Percentiles rank a stretch among this genome's conserved stretches.
phyloP scores from a whole-genome alignment of 768 basidiomycete species.

The Tricholoma flavovirens region DNA sequence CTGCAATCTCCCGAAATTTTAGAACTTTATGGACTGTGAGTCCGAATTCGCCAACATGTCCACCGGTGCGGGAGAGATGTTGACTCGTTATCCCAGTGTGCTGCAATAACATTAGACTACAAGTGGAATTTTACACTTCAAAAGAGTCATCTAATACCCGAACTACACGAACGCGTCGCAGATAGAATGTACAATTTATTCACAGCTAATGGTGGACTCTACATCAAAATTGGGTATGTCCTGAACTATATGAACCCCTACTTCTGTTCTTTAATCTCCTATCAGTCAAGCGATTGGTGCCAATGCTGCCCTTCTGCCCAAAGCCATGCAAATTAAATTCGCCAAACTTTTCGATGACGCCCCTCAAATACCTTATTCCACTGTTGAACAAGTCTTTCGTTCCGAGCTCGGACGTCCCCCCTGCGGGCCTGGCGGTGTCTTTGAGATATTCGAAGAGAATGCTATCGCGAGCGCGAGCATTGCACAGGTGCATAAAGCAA shows the following conservation, averaged over 20 bases:
- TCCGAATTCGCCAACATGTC: constrained; percentile 1
- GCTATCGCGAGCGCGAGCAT: constrained; percentile 87
- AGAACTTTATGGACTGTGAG: constrained; percentile 49
- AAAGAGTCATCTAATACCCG: constrained; percentile 67
- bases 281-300: constrained; percentile 74
- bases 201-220: constrained; percentile 77
- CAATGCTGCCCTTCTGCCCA: constrained; percentile 81
- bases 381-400: constrained; percentile 60
- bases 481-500: constrained; percentile 87
- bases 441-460: constrained; percentile 69
- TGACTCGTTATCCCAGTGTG: constrained; percentile 40
- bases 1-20: constrained; percentile 47
- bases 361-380: constrained; percentile 73
- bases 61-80: not conserved
- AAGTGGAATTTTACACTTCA: constrained; percentile 81
- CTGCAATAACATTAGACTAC: constrained; percentile 71
- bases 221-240: constrained; percentile 69
- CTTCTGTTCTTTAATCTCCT: not conserved
- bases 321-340: constrained; percentile 78
- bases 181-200: constrained; percentile 70
- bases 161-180: constrained; percentile 82
- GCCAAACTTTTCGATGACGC: constrained; percentile 83
- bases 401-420: constrained; percentile 65
- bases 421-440: constrained; percentile 64
- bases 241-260: not conserved